A percentile compares a stretch with the other conserved stretches of the same genome.
Conservation (phyloP, 306 rosid species). For the Cercis canadensis region DNA sequence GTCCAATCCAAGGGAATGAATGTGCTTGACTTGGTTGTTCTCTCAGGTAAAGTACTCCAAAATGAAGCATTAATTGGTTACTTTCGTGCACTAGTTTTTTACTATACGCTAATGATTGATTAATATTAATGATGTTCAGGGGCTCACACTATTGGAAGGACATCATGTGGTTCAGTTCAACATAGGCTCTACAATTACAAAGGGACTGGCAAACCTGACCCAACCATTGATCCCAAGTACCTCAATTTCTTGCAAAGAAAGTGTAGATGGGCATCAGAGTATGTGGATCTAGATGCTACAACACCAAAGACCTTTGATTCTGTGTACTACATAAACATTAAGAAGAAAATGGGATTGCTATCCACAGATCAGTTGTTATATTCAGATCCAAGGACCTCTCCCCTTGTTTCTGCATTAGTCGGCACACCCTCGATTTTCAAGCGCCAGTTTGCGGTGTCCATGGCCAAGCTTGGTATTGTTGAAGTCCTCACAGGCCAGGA, state of each 20-base stretch:
- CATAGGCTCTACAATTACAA: conserved; percentile 63
- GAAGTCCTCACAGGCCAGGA: conserved; percentile 58
- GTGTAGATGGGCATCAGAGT: conserved; percentile 88
- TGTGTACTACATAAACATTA: conserved; percentile 56
- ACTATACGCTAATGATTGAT: too few relatives aligned
- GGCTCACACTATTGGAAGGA: conserved; percentile 88
- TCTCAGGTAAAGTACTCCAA: conserved; percentile 58
- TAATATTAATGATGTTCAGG: conserved; percentile 41
- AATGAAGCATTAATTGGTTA: too few relatives aligned
- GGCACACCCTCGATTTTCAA: conserved; percentile 43
- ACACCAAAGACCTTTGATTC: conserved; percentile 67
- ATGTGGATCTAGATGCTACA: conserved; percentile 76
- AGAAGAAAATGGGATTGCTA: conserved; percentile 72
- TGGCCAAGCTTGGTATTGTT: conserved; percentile 78
- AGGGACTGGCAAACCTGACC: conserved; percentile 67
- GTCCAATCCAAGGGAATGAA: conserved; percentile 72
- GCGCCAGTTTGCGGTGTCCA: conserved; percentile 71
- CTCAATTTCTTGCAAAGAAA: conserved; percentile 70
- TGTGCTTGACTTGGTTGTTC: conserved; percentile 72
- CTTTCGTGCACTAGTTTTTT: too few relatives aligned
- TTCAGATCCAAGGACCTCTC: conserved; percentile 68
- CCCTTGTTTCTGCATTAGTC: conserved; percentile 59
- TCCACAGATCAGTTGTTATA: conserved; percentile 60
- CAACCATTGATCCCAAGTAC: conserved; percentile 53
- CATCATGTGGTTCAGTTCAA: conserved; percentile 72